Base-by-base conservation (phyloP, 371 early-diverging fungal species). In the Mucor mucedo region DNA sequence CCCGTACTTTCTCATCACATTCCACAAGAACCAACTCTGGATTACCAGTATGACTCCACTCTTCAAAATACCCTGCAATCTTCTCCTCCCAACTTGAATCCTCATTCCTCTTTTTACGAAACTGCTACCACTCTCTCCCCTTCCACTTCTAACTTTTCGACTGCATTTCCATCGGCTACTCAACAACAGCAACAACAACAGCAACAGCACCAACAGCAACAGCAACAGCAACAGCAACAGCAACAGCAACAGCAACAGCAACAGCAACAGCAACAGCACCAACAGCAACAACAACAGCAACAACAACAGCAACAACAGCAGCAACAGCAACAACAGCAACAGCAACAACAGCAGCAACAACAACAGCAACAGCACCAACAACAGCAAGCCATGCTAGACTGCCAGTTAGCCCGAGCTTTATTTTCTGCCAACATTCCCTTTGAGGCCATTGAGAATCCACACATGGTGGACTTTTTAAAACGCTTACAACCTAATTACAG, bases 341-440 rank as follows among this genome's bases (percentile, higher is more conserved):
- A 42, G 16, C 29, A 11, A 42, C 14, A 8, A 32, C 32, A 50
- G 32, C 47, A 16, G 2, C 52, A 47, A 1, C 42, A 42, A 42
- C 42, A 47, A 47, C 21, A 50, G 30, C 30, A n/a, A n/a, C n/a
- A n/a, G n/a, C n/a, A 30, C 29, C 50, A 50, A 2, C 50, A 55
- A 21, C 28, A 40, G 10, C 55, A 38, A 27, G 42, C 60, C 16
- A 52, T 66, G 39, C 52, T 78, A 8, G 79, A 78, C 55, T 71
- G 71, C 58, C 63, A 68, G 11, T 68, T 78, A 11, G 76, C 79
- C 4, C 76, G 79, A 27, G 79, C 79, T 1, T 62, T 78, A 29
- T 78, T 73, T 52, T 67, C 79, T 3, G 71, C 76, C 30, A 64
- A 69, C 45, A 70, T 75, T 27, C 62, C 76, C 0, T 68, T 76